Base-by-base conservation (phyloP, 805 yeast genomes). In the Ogataea pilisensis region DNA sequence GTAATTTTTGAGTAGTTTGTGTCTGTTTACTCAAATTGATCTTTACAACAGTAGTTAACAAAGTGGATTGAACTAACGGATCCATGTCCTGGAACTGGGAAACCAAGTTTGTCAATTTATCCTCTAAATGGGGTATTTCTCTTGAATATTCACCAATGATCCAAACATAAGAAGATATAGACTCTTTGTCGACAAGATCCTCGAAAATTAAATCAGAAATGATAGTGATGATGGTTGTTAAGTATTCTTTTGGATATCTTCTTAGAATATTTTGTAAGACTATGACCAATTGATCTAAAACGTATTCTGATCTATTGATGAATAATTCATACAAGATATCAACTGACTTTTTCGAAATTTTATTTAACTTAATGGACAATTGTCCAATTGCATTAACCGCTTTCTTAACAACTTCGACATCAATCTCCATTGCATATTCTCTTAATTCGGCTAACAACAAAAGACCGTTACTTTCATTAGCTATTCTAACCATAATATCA, bases 341-440 rank as follows among this genome's bases (percentile, higher is more conserved):
- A 41, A 83, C 69, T 3, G 86, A 73, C 51, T 75, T 80, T 34
- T 74, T 68, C 2, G 75, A 70, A 36, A 76, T 66, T 40, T 66
- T 71, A 5, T 75, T 68, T 14, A 80, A 62, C 54, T 81, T 80
- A 45, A 84, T 78, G 9, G 88, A 89, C 35, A 85, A 72, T 36
- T 85, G 83, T 0, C 87, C 83, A 47, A 85, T 73, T 8, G 85
- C 85, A 43, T 70, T 70, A 28, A 85, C 75, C 2, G 91, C 73
- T 45, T 80, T 73, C 32, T 72, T 59, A 13, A 84, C 95, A 49
- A 89, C 78, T 35, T 85, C 82, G 3, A 82, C 78, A 55, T 91
- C 97, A 52, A 88, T 79, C 56, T 86, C 95, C 82, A 81, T 79
- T 4, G 91, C 78, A 56, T 85, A 85, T 60, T 85, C 95, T 55